Conservation (phyloP, 2,329 filamentous ascomycete genomes). For the Xylariaceae sp. region DNA sequence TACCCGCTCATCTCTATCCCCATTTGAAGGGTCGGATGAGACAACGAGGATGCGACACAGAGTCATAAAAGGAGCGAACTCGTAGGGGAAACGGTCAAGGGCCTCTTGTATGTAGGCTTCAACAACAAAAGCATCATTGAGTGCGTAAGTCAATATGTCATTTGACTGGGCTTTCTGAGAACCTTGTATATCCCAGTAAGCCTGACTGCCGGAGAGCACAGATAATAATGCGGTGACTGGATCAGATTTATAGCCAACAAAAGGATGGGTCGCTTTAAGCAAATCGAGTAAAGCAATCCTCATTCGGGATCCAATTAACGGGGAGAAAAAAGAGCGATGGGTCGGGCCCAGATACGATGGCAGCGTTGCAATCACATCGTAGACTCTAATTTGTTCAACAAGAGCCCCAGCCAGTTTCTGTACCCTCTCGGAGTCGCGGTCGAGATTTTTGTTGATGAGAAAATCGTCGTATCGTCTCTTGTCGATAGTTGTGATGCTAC, state of each 20-base stretch:
- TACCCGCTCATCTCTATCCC: slow-evolving; percentile 44
- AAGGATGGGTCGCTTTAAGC: slow-evolving; percentile 62
- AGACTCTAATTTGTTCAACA: slow-evolving; percentile 51
- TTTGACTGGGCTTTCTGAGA: slow-evolving; percentile 34
- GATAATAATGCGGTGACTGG: slow-evolving; percentile 65
- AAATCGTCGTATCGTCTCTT: slow-evolving; percentile 59
- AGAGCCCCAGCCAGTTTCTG: slow-evolving; percentile 49
- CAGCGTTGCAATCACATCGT: slow-evolving; percentile 53
- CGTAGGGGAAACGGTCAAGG: slow-evolving; percentile 78
- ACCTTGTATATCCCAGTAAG: slow-evolving; percentile 53
- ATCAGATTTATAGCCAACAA: slow-evolving; percentile 71
- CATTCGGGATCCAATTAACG: slow-evolving; percentile 59
- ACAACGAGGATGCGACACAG: slow-evolving; percentile 66
- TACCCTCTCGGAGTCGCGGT: slow-evolving; percentile 51
- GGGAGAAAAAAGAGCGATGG: slow-evolving; percentile 46
- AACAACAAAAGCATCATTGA: slow-evolving; percentile 57
- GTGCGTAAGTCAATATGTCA: slow-evolving; percentile 40
- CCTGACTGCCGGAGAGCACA: slow-evolving; percentile 55
- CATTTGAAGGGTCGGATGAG: slow-evolving; percentile 36
- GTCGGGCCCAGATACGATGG: slow-evolving; percentile 45
- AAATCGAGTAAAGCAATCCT: slow-evolving; percentile 67
- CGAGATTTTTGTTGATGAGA: slow-evolving; percentile 47
- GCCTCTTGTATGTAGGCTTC: slow-evolving; percentile 64
- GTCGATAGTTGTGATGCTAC: slow-evolving; percentile 62
- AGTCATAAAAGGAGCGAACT: slow-evolving; percentile 74